These are phyloP conservation scores for Fagus crenata DNA, from an alignment of 306 rosid species.

Conservation along the genomic window DNA sequence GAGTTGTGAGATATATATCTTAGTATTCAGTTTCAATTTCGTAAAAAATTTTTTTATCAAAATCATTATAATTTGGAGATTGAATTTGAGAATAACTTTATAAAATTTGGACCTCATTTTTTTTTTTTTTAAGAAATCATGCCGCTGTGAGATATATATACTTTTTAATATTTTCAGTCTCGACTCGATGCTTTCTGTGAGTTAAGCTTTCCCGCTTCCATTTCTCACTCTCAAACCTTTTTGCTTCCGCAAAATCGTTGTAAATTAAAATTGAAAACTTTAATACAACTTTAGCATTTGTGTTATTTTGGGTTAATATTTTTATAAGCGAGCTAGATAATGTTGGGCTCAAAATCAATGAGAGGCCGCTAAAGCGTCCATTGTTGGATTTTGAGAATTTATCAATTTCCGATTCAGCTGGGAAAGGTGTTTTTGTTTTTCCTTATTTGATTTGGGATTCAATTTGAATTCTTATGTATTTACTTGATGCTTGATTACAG, in stretches of 20 bases:
- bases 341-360: constrained; percentile 85
- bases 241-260: neutral
- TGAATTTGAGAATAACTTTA: neutral
- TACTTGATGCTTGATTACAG: too few relatives aligned
- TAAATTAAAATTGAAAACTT: neutral
- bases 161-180: constrained; percentile 40
- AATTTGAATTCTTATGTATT: too few relatives aligned
- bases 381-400: constrained; percentile 69
- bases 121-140: too few relatives aligned
- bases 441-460: too few relatives aligned
- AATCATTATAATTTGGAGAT: neutral
- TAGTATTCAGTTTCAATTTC: neutral
- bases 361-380: constrained; percentile 78
- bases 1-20: neutral
- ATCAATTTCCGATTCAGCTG: constrained; percentile 52
- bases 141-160: too few relatives aligned
- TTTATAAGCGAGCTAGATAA: neutral
- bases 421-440: constrained; percentile 38
- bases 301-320: too few relatives aligned
- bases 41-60: neutral
- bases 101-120: neutral
- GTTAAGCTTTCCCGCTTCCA: neutral
- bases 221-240: neutral
- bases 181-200: constrained; percentile 79
- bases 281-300: too few relatives aligned